phyloP scores from a whole-genome alignment of 345 rosid species.

The Cardamine chenopodiifolia region DNA sequence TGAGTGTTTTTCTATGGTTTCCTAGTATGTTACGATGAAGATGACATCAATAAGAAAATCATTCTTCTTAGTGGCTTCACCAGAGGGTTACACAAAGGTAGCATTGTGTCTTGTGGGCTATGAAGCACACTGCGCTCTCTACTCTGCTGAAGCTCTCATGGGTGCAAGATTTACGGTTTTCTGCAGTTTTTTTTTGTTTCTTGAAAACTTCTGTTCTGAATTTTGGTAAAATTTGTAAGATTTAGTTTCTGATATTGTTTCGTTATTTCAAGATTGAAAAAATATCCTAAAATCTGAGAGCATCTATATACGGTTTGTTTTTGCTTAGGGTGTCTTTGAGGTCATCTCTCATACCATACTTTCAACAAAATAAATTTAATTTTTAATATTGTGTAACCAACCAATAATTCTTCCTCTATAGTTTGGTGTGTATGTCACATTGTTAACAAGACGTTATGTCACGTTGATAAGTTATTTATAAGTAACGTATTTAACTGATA shows the following conservation, averaged over 20 bases:
- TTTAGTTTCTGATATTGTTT: constrained; percentile 1
- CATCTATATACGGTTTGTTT: no score
- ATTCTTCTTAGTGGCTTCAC: constrained; percentile 71
- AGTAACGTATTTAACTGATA: no score
- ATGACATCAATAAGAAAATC: constrained; percentile 74
- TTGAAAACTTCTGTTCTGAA: background rate
- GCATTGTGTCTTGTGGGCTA: constrained; percentile 67
- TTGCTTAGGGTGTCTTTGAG: no score
- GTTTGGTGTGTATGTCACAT: no score
- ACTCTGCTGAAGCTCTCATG: constrained; percentile 39
- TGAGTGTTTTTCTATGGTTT: constrained; percentile 52
- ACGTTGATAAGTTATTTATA: no score
- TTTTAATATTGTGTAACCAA: no score
- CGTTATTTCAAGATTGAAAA: no score
- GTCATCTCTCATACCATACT: no score
- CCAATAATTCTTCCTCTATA: no score
- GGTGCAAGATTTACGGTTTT: background rate
- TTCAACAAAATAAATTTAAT: no score
- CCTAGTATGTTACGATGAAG: constrained; percentile 78
- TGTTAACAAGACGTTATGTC: no score
- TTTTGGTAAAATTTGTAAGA: constrained; percentile 22
- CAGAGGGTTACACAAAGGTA: constrained; percentile 68
- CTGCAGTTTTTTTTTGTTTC: background rate
- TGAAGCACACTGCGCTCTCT: constrained; percentile 73
- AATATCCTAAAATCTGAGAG: no score